Percentiles rank a stretch among this genome's conserved stretches.
These are phyloP conservation scores for Peronospora tabacina DNA, from an alignment of 352 stramenopile genomes.

Conservation along the genomic window DNA sequence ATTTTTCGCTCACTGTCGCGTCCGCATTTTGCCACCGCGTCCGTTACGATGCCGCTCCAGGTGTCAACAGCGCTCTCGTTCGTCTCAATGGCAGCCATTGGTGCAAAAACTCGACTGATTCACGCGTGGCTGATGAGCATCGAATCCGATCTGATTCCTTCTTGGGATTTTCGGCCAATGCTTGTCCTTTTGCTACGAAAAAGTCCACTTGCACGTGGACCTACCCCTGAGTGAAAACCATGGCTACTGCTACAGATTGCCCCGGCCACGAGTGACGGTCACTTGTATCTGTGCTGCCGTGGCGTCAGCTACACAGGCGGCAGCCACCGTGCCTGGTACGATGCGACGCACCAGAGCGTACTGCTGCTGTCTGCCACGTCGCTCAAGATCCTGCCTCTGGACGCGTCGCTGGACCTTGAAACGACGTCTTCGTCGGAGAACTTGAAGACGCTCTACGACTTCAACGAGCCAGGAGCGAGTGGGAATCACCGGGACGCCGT, in stretches of 20 bases:
- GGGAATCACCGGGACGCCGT: constrained; percentile 1
- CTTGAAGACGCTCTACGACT: constrained; percentile 39
- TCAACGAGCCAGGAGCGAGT: constrained; percentile 15
- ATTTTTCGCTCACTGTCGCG: constrained; percentile 41
- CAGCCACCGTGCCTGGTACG: constrained; percentile 38
- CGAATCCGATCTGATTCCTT: constrained; percentile 1
- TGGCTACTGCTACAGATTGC: constrained; percentile 2
- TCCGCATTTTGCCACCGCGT: constrained; percentile 43
- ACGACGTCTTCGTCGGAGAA: constrained; percentile 4
- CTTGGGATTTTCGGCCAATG: too few relatives aligned
- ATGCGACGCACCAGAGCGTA: constrained; percentile 46
- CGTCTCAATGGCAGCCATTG: constrained; percentile 7
- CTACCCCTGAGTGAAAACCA: not conserved
- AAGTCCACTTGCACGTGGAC: too few relatives aligned
- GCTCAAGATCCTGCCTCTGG: constrained; percentile 35
- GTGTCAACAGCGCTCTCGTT: constrained; percentile 3
- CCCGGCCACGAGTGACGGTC: constrained; percentile 37
- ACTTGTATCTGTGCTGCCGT: constrained; percentile 50
- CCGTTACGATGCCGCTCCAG: constrained; percentile 35
- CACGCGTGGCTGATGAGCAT: too few relatives aligned
- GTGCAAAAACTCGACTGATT: constrained; percentile 10
- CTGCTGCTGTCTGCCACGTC: constrained; percentile 36
- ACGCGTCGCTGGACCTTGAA: constrained; percentile 25
- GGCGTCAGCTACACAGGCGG: constrained; percentile 38
- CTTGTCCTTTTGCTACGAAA: too few relatives aligned